A percentile compares a stretch with the other conserved stretches of the same genome.
phyloP scores from a whole-genome alignment of 2,329 filamentous ascomycete species.

The Salinomyces thailandicus region DNA sequence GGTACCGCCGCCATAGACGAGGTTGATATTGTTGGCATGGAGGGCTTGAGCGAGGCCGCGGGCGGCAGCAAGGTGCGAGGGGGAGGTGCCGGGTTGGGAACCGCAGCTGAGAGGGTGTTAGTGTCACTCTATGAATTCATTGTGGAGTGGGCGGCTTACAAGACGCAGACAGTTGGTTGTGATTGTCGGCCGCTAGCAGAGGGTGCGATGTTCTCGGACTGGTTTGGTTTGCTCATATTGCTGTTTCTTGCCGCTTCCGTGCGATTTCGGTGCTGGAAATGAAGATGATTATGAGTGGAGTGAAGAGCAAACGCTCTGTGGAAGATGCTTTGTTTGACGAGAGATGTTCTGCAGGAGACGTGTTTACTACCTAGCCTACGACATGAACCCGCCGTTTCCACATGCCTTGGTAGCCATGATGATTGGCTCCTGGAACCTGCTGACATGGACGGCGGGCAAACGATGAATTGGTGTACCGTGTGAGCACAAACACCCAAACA shows the following conservation, averaged over 20 bases:
- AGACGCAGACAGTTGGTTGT: conserved; percentile 60
- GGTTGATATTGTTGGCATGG: conserved; percentile 63
- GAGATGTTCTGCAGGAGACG: too few species aligned
- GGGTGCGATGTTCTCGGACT: conserved; percentile 4
- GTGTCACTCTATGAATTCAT: too few species aligned
- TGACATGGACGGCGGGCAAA: too few species aligned
- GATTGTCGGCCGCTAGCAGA: background rate
- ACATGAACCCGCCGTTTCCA: background rate
- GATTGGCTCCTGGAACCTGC: conserved; percentile 2
- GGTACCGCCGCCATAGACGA: conserved; percentile 83
- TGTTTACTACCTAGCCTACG: too few species aligned
- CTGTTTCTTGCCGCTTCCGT: background rate
- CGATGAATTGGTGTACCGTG: too few species aligned
- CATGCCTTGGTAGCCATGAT: conserved; percentile 2
- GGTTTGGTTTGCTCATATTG: background rate
- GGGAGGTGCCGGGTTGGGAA: conserved; percentile 60
- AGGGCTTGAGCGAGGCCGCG: conserved; percentile 55
- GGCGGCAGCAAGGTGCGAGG: conserved; percentile 68
- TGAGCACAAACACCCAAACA: too few species aligned
- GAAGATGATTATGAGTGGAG: too few species aligned
- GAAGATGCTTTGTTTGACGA: too few species aligned
- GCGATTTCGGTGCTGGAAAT: too few species aligned
- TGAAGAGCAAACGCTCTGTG: too few species aligned
- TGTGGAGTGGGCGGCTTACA: conserved; percentile 45
- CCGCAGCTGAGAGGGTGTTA: conserved; percentile 63